Percentiles rank a stretch among this genome's conserved stretches.
These are phyloP conservation scores for Trichoderma atrobrunneum DNA, from an alignment of 2,329 filamentous ascomycete species.

Conservation along the genomic window DNA sequence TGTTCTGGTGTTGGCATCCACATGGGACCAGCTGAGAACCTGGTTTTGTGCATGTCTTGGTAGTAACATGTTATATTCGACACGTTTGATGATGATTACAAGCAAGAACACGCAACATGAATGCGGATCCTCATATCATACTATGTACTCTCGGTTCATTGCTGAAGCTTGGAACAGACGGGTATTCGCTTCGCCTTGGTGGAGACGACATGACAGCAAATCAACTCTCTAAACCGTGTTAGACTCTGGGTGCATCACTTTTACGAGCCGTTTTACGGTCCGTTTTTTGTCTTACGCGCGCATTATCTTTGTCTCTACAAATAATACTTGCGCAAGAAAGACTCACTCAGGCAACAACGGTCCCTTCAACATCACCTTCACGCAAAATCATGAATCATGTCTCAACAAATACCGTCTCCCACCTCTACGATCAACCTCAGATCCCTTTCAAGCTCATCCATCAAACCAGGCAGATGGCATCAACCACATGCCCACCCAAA, in stretches of 20 bases:
- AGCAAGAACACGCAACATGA: background rate
- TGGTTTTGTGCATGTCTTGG: background rate
- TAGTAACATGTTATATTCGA: background rate
- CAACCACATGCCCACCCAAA: conserved; percentile 10
- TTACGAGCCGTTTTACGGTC: background rate
- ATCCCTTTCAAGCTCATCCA: background rate
- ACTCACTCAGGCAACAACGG: background rate
- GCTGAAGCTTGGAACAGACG: background rate
- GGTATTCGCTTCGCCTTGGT: background rate
- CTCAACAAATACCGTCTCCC: background rate
- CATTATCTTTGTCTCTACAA: background rate
- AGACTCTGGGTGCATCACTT: background rate
- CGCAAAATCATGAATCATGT: background rate
- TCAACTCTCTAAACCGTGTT: background rate
- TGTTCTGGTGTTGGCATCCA: background rate
- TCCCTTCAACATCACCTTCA: background rate
- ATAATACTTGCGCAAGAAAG: background rate
- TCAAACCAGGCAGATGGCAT: background rate
- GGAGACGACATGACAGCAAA: background rate
- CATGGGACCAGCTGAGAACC: background rate
- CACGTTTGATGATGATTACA: background rate
- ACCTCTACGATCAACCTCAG: background rate
- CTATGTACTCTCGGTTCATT: background rate
- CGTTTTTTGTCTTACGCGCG: background rate
- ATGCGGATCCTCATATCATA: background rate